Evolutionary conservation across 371 early-diverging fungal species (phyloP).

Genomic region (Saksenaea vasiformis): DNA sequence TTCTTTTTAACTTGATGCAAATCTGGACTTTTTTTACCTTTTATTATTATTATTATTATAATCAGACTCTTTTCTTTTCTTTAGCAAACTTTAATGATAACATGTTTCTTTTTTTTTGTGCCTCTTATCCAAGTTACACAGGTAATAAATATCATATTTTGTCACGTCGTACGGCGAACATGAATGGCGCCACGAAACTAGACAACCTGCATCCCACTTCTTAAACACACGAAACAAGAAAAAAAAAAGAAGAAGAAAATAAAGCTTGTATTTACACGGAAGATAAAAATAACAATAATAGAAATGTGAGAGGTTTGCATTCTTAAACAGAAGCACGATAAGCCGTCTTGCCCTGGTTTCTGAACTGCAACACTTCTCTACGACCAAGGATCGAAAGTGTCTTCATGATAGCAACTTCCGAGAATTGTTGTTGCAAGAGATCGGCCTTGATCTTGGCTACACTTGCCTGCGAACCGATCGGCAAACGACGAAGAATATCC

Average conservation of each 20-base stretch:
- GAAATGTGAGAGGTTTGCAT: background rate
- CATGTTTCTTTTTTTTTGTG: background rate
- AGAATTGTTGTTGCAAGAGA: constrained; percentile 64
- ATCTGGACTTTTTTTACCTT: background rate
- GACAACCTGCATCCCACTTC: background rate
- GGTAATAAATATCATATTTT: constrained; percentile 4
- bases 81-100: background rate
- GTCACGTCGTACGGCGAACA: background rate
- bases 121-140: background rate
- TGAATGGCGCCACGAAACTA: background rate
- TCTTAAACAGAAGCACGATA: constrained; percentile 33
- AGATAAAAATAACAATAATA: background rate
- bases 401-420: constrained; percentile 70
- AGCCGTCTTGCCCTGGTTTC: constrained; percentile 70
- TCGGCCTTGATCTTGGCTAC: constrained; percentile 72
- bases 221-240: background rate
- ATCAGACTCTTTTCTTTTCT: background rate
- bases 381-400: constrained; percentile 82
- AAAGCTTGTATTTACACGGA: background rate
- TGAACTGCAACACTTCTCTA: constrained; percentile 84
- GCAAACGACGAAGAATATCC: constrained; percentile 83
- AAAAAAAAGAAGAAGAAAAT: background rate
- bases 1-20: background rate
- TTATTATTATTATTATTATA: background rate
- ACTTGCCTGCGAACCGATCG: constrained; percentile 88